Conservation (phyloP, 2,329 filamentous ascomycete genomes). For the Teratosphaeria viscida region DNA sequence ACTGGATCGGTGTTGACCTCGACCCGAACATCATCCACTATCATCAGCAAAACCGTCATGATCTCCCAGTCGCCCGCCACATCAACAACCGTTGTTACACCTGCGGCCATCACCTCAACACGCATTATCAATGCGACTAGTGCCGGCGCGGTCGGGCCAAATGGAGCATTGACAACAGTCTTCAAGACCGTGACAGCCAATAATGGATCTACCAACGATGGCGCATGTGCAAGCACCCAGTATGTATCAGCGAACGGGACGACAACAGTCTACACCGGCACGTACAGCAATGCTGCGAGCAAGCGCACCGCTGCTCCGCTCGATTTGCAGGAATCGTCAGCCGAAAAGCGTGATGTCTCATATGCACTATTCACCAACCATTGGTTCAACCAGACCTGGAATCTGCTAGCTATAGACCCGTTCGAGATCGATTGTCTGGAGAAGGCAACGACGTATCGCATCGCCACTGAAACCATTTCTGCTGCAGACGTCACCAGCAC, state of each 20-base stretch:
- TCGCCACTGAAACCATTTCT: slow-evolving; percentile 8
- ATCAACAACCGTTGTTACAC: not conserved
- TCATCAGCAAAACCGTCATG: slow-evolving; percentile 1
- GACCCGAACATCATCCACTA: not conserved
- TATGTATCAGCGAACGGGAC: slow-evolving; percentile 6
- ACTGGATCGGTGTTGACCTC: not conserved
- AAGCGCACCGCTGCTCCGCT: slow-evolving; percentile 14
- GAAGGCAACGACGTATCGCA: slow-evolving; percentile 14
- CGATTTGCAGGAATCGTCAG: slow-evolving; percentile 7
- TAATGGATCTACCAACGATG: not conserved
- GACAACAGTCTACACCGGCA: slow-evolving; percentile 16
- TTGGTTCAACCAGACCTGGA: slow-evolving; percentile 1
- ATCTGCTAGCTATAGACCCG: slow-evolving; percentile 5
- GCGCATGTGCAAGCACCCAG: not conserved
- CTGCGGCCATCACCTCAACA: not conserved
- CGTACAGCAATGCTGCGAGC: slow-evolving; percentile 11
- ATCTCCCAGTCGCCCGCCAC: not conserved
- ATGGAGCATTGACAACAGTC: not conserved
- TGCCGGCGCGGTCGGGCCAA: not conserved
- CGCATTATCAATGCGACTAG: not conserved
- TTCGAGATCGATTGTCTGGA: slow-evolving; percentile 17
- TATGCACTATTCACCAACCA: slow-evolving; percentile 8
- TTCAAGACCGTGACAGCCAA: not conserved
- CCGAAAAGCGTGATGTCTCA: not conserved
- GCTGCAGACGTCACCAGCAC: slow-evolving; percentile 11